phyloP scores from a whole-genome alignment of 768 basidiomycete species.

The Boletus insuetus region DNA sequence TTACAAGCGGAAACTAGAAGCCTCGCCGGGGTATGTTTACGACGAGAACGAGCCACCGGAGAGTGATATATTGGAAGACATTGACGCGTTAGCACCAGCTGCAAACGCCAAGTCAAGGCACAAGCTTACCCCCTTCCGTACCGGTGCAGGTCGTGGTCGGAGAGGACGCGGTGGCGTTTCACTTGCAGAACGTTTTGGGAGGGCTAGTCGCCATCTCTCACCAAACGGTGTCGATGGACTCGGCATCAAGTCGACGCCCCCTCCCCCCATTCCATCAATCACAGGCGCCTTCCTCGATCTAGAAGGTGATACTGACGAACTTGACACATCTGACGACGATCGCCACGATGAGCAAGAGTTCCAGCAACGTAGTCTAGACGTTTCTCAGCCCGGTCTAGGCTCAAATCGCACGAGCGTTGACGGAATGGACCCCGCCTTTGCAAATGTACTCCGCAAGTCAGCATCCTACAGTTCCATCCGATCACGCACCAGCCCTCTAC shows the following conservation, averaged over 20 bases:
- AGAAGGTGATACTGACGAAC: slow-evolving; percentile 15
- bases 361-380: slow-evolving; percentile 25
- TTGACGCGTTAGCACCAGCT: slow-evolving; percentile 35
- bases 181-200: slow-evolving; percentile 60
- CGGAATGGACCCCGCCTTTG: slow-evolving; percentile 85
- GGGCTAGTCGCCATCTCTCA: slow-evolving; percentile 52
- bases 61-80: slow-evolving; percentile 47
- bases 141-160: slow-evolving; percentile 41
- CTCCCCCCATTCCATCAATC: slow-evolving; percentile 35
- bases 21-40: slow-evolving; percentile 36
- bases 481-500: slow-evolving; percentile 57
- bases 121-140: slow-evolving; percentile 55
- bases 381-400: slow-evolving; percentile 36
- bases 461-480: slow-evolving; percentile 40
- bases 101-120: slow-evolving; percentile 36
- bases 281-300: slow-evolving; percentile 30
- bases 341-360: slow-evolving; percentile 23
- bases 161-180: slow-evolving; percentile 53
- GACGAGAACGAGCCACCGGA: slow-evolving; percentile 38
- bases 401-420: slow-evolving; percentile 74
- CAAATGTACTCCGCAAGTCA: slow-evolving; percentile 68
- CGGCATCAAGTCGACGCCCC: slow-evolving; percentile 17
- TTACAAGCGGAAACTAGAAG: slow-evolving; percentile 52
- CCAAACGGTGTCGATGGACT: slow-evolving; percentile 37
- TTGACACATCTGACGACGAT: slow-evolving; percentile 25